Conservation (phyloP, 2,329 filamentous ascomycete genomes). For the Phialophora macrospora region DNA sequence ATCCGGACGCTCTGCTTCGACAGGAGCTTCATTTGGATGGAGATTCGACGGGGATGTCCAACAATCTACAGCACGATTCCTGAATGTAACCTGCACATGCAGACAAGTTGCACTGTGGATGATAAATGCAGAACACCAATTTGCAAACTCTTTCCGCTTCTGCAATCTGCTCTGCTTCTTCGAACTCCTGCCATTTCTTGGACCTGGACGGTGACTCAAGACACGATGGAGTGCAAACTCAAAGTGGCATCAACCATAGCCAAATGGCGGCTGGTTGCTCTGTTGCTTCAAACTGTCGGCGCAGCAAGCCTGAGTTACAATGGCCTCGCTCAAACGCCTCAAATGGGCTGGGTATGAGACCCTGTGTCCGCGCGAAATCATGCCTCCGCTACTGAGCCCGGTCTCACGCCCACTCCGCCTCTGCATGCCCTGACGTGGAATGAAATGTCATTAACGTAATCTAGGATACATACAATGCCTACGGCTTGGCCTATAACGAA, state of each 20-base stretch:
- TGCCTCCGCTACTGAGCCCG: neutral
- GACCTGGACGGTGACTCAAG: neutral
- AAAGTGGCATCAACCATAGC: neutral
- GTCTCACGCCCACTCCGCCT: neutral
- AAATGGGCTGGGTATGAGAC: slow-evolving; percentile 35
- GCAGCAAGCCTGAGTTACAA: slow-evolving; percentile 32
- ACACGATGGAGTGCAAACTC: slow-evolving; percentile 4
- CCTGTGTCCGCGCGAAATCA: neutral
- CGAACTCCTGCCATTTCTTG: neutral
- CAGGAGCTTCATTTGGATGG: neutral
- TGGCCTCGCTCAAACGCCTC: slow-evolving; percentile 32
- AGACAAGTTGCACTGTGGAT: neutral
- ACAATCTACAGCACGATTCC: neutral
- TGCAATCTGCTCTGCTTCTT: neutral
- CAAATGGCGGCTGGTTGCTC: slow-evolving; percentile 1
- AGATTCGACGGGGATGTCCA: neutral
- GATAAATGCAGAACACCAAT: neutral
- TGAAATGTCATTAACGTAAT: neutral
- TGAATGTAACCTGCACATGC: slow-evolving; percentile 9
- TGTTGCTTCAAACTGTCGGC: neutral
- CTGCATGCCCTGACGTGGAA: neutral
- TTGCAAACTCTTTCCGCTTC: neutral
- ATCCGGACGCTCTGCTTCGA: neutral
- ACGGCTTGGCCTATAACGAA: slow-evolving; percentile 34
- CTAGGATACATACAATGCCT: slow-evolving; percentile 37